Base-by-base conservation (phyloP, 345 rosid species). In the Pelargonium nanum region DNA sequence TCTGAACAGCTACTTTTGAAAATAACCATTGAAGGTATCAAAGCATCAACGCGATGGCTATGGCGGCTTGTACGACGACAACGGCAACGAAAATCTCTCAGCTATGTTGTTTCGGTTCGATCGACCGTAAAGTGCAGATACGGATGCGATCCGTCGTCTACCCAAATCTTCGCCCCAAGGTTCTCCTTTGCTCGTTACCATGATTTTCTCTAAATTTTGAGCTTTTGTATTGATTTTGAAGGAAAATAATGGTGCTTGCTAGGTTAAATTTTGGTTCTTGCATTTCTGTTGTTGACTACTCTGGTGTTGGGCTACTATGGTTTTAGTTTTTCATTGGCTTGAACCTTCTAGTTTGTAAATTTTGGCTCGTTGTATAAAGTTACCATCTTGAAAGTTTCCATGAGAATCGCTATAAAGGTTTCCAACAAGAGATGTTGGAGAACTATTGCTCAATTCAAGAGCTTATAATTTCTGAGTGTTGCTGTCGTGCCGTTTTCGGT, bases 81-180 rank as follows among this genome's bases (percentile, higher is more conserved):
- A 56, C 58, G 52, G 52, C n/a, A n/a, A 7, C 45, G 45, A 34
- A 9, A 10, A 9, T 75, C 58, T 83, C 85, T 19, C 95, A 89
- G 77, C 84, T 89, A 15, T 66, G 75, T 4, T 83, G 81, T 64
- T 82, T 75, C 78, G 76, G 90, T 40, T 75, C 90, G 52, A 69
- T 82, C 74, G 65, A 78, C 65, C 85, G 83, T 68, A 81, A 65
- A 57, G 63, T 78, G 25, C 75, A 53, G 44, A 75, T 80, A 53
- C 82, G 53, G 22, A 79, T 26, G 20, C 78, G 75, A 60, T 74
- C 75, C 25, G 21, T 55, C 55, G 40, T 56, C 58, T 40, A 45
- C 56, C 80, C 67, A 25, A 66, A 50, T 64, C 9, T 56, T 66
- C 85, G 76, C 58, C 59, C 74, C 55, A 68, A 80, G 91, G 95